Conservation (phyloP, 2,329 filamentous ascomycete species). For the Fusarium camptoceras region DNA sequence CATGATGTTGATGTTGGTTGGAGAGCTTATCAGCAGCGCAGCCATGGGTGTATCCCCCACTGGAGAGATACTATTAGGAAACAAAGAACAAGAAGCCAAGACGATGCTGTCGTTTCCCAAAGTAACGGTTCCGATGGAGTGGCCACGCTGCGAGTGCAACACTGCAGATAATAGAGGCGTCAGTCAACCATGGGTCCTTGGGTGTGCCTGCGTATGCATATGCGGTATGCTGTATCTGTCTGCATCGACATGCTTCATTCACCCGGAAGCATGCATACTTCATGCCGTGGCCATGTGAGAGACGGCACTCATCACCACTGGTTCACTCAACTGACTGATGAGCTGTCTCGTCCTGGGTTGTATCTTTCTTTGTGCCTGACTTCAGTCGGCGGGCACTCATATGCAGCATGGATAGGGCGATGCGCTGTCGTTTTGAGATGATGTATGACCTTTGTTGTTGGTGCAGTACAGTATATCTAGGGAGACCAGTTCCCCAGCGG, state of each 20-base stretch:
- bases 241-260: conserved; percentile 26
- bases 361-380: conserved; percentile 25
- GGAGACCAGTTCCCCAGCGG: background rate
- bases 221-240: conserved; percentile 26
- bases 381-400: background rate
- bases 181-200: conserved; percentile 18
- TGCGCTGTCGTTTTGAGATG: conserved; percentile 27
- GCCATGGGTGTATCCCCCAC: background rate
- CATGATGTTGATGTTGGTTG: conserved; percentile 18
- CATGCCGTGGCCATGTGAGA: conserved; percentile 18
- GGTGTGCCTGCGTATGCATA: conserved; percentile 25
- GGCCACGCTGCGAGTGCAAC: conserved; percentile 28
- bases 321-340: conserved; percentile 19
- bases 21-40: background rate
- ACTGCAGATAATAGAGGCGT: conserved; percentile 29
- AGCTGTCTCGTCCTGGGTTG: conserved; percentile 25
- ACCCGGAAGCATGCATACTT: conserved; percentile 23
- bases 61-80: conserved; percentile 3
- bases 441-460: conserved; percentile 11
- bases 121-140: conserved; percentile 4
- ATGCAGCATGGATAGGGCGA: conserved; percentile 8
- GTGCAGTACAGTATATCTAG: background rate
- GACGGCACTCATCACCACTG: conserved; percentile 18
- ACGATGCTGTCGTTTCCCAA: background rate
- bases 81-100: conserved; percentile 1